Conservation (phyloP, 768 basidiomycete species). For the Fomitopsis serialis region DNA sequence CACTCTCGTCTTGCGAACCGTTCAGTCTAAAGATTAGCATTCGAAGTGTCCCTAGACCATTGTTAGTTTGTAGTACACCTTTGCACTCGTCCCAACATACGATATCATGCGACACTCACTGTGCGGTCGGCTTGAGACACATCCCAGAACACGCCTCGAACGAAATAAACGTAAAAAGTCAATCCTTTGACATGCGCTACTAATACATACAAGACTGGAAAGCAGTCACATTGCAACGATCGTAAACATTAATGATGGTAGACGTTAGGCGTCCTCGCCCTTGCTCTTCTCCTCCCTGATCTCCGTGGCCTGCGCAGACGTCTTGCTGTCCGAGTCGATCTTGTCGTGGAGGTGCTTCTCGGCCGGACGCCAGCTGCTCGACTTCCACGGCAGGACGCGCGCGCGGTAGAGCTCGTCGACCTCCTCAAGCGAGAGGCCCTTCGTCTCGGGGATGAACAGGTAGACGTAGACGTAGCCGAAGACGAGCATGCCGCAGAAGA, state of each 20-base stretch:
- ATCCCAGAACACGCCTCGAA: no score
- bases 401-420: slow-evolving; percentile 73
- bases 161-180: no score
- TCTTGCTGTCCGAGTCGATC: neutral
- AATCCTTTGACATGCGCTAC: neutral
- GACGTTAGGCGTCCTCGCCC: slow-evolving; percentile 6
- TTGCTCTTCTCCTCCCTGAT: slow-evolving; percentile 14
- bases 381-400: slow-evolving; percentile 64
- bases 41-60: no score
- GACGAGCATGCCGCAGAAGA: slow-evolving; percentile 71
- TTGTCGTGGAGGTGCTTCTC: slow-evolving; percentile 22
- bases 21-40: no score
- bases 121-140: no score
- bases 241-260: neutral
- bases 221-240: neutral
- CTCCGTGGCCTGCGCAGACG: slow-evolving; percentile 12
- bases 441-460: slow-evolving; percentile 77
- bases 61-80: no score
- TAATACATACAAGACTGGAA: neutral
- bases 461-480: slow-evolving; percentile 72
- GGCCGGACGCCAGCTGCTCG: slow-evolving; percentile 42
- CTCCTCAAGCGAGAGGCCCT: slow-evolving; percentile 71
- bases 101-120: no score
- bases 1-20: no score
- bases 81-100: no score